Evolutionary conservation across 768 basidiomycete species (phyloP).

Genomic region (Tulasnella sp.): DNA sequence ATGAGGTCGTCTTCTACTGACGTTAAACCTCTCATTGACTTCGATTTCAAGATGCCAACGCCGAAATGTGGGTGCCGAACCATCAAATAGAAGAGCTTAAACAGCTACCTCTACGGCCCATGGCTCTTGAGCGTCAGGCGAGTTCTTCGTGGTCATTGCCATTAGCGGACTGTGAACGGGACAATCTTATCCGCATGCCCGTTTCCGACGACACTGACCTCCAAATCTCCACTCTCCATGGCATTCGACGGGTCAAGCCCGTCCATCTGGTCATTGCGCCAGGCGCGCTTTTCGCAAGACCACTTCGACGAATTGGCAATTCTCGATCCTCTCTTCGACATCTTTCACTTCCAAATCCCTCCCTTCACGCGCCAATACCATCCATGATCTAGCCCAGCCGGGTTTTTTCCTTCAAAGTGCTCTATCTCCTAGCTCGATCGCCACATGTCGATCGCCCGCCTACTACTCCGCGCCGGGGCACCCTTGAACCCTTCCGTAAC

Average conservation of each 20-base stretch:
- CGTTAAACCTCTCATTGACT: too few relatives aligned
- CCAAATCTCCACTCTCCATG: constrained; percentile 25
- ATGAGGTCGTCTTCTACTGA: constrained; percentile 28
- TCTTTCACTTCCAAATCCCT: neutral
- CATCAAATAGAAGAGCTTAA: constrained; percentile 48
- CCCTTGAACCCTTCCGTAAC: constrained; percentile 46
- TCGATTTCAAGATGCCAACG: constrained; percentile 62
- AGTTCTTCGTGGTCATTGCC: constrained; percentile 33
- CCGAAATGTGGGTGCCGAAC: constrained; percentile 76
- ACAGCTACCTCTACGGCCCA: constrained; percentile 21
- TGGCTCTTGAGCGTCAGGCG: constrained; percentile 31
- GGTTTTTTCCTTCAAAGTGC: constrained; percentile 48
- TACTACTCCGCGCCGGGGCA: too few relatives aligned
- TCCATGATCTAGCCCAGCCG: constrained; percentile 39
- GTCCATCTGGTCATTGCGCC: constrained; percentile 10
- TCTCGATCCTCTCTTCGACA: constrained; percentile 15
- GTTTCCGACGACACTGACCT: constrained; percentile 53
- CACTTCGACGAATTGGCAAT: constrained; percentile 18
- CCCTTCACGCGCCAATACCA: neutral
- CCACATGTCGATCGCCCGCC: constrained; percentile 48
- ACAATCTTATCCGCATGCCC: constrained; percentile 49
- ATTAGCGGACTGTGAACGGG: neutral
- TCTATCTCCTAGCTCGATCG: constrained; percentile 40
- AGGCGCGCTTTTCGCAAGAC: constrained; percentile 13
- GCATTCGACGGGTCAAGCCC: neutral